Evolutionary conservation across 2,329 filamentous ascomycete genomes (phyloP).

Genomic region (Diaporthe vaccinii): DNA sequence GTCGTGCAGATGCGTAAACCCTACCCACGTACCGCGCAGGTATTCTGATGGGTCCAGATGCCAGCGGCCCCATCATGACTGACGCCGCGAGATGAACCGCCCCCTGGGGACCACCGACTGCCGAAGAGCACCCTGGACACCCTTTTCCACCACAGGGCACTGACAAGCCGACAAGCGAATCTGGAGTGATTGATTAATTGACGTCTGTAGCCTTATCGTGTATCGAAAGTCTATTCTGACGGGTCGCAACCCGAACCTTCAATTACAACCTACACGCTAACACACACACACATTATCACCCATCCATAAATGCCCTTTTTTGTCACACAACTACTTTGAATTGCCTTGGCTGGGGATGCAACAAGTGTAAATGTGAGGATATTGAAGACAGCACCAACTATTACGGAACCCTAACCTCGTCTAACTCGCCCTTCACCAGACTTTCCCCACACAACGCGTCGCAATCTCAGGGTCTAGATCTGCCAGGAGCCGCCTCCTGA

Average conservation of each 20-base stretch:
- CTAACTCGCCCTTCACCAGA: neutral
- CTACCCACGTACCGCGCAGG: constrained; percentile 13
- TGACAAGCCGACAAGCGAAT: constrained; percentile 1
- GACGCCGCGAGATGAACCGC: constrained; percentile 4
- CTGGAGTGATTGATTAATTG: neutral
- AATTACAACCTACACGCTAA: neutral
- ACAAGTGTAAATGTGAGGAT: neutral
- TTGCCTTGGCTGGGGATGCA: neutral
- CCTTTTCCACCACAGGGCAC: neutral
- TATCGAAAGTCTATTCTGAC: neutral
- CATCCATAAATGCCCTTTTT: neutral
- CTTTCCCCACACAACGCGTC: neutral
- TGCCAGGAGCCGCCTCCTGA: constrained; percentile 11
- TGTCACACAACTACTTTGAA: too few species aligned
- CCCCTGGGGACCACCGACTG: constrained; percentile 17
- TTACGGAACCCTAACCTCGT: constrained; percentile 10
- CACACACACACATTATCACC: neutral
- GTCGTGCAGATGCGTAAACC: constrained; percentile 6
- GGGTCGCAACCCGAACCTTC: neutral
- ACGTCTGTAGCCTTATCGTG: neutral
- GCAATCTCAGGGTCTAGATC: constrained; percentile 15
- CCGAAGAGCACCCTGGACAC: neutral
- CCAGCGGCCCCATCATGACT: constrained; percentile 11
- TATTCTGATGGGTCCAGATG: neutral
- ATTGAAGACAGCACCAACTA: neutral